Percentiles rank a stretch among this genome's conserved stretches.
Conservation (phyloP, 2,329 filamentous ascomycete genomes). For the Colletotrichum sidae region DNA sequence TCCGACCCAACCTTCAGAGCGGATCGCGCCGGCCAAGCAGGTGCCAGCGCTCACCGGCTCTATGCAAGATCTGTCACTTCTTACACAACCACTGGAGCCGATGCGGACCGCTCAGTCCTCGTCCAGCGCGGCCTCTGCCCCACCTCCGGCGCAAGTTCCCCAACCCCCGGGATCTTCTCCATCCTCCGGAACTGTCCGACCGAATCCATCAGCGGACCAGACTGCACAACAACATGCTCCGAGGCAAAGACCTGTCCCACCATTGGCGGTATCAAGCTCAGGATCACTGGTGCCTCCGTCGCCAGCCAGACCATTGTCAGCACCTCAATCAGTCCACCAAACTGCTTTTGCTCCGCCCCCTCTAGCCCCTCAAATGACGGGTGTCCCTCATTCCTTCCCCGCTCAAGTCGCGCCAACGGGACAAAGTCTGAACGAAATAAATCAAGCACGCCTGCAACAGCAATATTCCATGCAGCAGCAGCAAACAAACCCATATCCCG, state of each 20-base stretch:
- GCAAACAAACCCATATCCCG: slow-evolving; percentile 49
- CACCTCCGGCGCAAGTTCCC: slow-evolving; percentile 49
- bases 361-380: slow-evolving; percentile 87
- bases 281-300: slow-evolving; percentile 79
- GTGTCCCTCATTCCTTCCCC: slow-evolving; percentile 60
- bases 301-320: slow-evolving; percentile 84
- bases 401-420: slow-evolving; percentile 76
- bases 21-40: slow-evolving; percentile 47
- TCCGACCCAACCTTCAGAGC: slow-evolving; percentile 44
- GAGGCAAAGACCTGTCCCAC: slow-evolving; percentile 59
- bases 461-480: slow-evolving; percentile 63
- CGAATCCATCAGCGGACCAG: slow-evolving; percentile 30
- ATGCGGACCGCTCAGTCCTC: slow-evolving; percentile 44
- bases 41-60: slow-evolving; percentile 73
- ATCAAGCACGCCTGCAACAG: slow-evolving; percentile 73
- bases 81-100: slow-evolving; percentile 65
- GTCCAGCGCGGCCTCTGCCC: slow-evolving; percentile 46
- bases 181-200: slow-evolving; percentile 57
- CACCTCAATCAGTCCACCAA: slow-evolving; percentile 83
- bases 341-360: slow-evolving; percentile 80
- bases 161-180: slow-evolving; percentile 67
- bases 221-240: slow-evolving; percentile 40
- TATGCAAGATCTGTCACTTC: slow-evolving; percentile 67
- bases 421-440: slow-evolving; percentile 81
- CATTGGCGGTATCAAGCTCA: slow-evolving; percentile 63